A percentile compares a stretch with the other conserved stretches of the same genome.
Conservation (phyloP, 306 rosid species). For the Argentina anserina region DNA sequence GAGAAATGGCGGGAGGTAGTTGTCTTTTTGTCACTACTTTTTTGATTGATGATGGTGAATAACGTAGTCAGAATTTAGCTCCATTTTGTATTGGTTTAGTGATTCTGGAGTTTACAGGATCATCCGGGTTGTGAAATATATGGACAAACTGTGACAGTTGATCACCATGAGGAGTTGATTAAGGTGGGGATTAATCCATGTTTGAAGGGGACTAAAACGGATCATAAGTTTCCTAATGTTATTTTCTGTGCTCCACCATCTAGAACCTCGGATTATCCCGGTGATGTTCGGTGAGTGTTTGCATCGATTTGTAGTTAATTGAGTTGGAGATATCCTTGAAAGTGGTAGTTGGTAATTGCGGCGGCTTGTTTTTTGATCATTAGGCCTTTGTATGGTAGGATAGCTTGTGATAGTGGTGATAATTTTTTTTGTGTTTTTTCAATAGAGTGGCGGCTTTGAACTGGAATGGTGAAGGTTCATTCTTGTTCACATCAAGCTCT, state of each 20-base stretch:
- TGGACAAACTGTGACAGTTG: slow-evolving; percentile 73
- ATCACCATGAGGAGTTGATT: slow-evolving; percentile 79
- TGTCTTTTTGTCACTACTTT: background rate
- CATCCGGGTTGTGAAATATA: slow-evolving; percentile 63
- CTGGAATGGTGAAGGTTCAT: slow-evolving; percentile 89
- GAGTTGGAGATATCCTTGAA: background rate
- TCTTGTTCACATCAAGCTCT: slow-evolving; percentile 87
- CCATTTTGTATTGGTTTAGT: background rate
- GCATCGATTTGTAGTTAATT: background rate
- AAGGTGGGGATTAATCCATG: slow-evolving; percentile 66
- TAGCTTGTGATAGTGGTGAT: slow-evolving; percentile 23
- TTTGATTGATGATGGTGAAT: background rate
- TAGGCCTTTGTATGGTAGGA: background rate
- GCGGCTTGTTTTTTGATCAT: background rate
- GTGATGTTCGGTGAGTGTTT: slow-evolving; percentile 67
- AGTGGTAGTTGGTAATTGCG: background rate
- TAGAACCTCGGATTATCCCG: slow-evolving; percentile 54
- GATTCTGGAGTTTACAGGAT: slow-evolving; percentile 39
- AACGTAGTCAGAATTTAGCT: background rate
- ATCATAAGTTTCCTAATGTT: slow-evolving; percentile 58
- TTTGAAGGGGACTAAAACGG: slow-evolving; percentile 52
- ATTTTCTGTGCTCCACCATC: slow-evolving; percentile 92
- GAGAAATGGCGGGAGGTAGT: slow-evolving; percentile 76
- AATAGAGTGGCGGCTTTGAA: slow-evolving; percentile 59
- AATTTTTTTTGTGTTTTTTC: background rate